Percentiles rank a stretch among this genome's conserved stretches.
Conservation (phyloP, 108 stramenopile genomes). For the Schizochytrium sp. region DNA sequence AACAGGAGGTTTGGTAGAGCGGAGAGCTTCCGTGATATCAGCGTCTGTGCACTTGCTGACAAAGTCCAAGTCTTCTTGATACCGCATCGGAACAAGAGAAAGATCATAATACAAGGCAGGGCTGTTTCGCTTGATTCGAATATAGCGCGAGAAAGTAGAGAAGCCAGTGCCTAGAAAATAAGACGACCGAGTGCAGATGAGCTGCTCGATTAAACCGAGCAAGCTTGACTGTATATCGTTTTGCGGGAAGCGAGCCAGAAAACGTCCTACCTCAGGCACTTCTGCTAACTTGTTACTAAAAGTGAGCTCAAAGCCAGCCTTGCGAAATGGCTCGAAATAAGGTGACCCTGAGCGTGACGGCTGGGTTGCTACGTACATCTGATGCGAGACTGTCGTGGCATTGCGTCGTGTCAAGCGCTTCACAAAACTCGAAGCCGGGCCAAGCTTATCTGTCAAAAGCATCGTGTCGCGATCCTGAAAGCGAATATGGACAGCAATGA, state of each 20-base stretch:
- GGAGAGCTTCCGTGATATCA: not conserved
- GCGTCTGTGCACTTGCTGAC: not conserved
- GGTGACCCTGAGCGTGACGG: not conserved
- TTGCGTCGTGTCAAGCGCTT: not conserved
- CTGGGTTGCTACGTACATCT: slow-evolving; percentile 44
- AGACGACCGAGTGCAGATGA: not conserved
- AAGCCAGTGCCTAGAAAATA: slow-evolving; percentile 35
- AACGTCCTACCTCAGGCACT: not conserved
- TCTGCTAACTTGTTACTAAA: not conserved
- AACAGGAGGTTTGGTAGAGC: not conserved
- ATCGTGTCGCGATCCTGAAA: slow-evolving; percentile 30
- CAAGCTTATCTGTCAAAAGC: slow-evolving; percentile 37
- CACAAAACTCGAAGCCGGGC: not conserved
- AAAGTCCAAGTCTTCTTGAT: not conserved
- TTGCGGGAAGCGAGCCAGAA: not conserved
- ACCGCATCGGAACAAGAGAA: slow-evolving; percentile 19
- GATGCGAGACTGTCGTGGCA: not conserved
- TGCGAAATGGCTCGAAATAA: slow-evolving; percentile 35
- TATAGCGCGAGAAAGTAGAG: slow-evolving; percentile 45
- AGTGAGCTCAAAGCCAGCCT: slow-evolving; percentile 28
- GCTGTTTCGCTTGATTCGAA: slow-evolving; percentile 16
- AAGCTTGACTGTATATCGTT: slow-evolving; percentile 23
- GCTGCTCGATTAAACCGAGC: slow-evolving; percentile 46
- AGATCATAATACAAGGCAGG: not conserved
- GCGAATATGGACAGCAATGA: slow-evolving; percentile 3